A percentile compares a stretch with the other conserved stretches of the same genome.
Evolutionary conservation across 1,284 basidiomycete species (phyloP).

Genomic region (Fomitopsis betulina): DNA sequence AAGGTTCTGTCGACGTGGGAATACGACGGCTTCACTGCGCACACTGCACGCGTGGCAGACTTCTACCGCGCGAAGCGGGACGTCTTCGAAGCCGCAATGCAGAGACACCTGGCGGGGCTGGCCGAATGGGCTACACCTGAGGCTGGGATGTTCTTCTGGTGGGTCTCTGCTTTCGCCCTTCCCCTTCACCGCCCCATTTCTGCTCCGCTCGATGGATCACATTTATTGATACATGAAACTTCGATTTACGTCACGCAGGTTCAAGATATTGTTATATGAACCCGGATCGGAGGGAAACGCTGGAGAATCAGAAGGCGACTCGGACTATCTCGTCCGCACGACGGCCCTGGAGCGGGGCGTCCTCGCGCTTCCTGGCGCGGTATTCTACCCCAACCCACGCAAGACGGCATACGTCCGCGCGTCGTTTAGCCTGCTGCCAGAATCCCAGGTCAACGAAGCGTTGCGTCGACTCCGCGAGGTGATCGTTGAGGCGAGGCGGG

Average conservation of each 20-base stretch:
- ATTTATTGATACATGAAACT: slow-evolving; percentile 1
- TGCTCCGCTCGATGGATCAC: background rate
- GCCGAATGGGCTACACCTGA: slow-evolving; percentile 84
- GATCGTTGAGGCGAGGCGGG: slow-evolving; percentile 11
- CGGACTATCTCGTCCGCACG: slow-evolving; percentile 70
- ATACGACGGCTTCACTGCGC: slow-evolving; percentile 71
- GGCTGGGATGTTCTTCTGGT: slow-evolving; percentile 93
- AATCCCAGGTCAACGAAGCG: slow-evolving; percentile 72
- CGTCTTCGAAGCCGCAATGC: slow-evolving; percentile 75
- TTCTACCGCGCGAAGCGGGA: slow-evolving; percentile 83
- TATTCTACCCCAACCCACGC: slow-evolving; percentile 69
- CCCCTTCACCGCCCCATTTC: slow-evolving; percentile 7
- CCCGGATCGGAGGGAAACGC: background rate
- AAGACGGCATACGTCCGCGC: slow-evolving; percentile 75
- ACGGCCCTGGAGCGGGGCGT: slow-evolving; percentile 82
- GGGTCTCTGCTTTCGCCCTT: slow-evolving; percentile 25
- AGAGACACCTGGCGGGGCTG: slow-evolving; percentile 68
- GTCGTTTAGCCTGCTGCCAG: slow-evolving; percentile 73
- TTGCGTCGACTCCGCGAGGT: slow-evolving; percentile 62
- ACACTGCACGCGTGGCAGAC: slow-evolving; percentile 66
- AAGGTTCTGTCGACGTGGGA: slow-evolving; percentile 77
- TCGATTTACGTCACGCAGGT: slow-evolving; percentile 38
- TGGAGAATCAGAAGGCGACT: slow-evolving; percentile 56
- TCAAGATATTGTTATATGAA: slow-evolving; percentile 51
- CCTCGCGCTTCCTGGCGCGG: slow-evolving; percentile 81